Evolutionary conservation across 345 rosid genomes (phyloP).

Genomic region (Zanthoxylum bungeanum): DNA sequence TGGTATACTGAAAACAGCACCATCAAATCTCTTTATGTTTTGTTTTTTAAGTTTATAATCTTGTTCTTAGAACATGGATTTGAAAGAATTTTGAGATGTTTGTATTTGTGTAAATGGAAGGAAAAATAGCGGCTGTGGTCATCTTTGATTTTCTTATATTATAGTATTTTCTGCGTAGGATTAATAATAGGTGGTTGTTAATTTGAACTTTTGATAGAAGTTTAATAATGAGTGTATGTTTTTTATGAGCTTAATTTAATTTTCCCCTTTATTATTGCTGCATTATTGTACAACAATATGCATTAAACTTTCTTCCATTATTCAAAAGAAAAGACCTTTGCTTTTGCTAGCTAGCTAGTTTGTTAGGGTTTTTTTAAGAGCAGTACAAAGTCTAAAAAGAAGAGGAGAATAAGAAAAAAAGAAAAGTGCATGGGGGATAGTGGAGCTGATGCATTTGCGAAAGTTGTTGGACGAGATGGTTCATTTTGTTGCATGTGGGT

Average conservation of each 20-base stretch:
- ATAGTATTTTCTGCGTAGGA: conserved; percentile 8
- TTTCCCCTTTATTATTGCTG: not conserved
- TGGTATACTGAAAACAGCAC: conserved; percentile 8
- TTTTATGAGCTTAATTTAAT: conserved; percentile 7
- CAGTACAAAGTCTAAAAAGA: not conserved
- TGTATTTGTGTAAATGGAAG: conserved; percentile 20
- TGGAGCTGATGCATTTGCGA: conserved; percentile 24
- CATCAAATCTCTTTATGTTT: conserved; percentile 1
- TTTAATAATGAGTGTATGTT: conserved; percentile 16
- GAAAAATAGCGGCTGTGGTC: conserved; percentile 11
- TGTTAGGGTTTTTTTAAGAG: conserved; percentile 16
- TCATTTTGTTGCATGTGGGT: conserved; percentile 36
- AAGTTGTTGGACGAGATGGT: conserved; percentile 29
- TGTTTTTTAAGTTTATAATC: conserved; percentile 6
- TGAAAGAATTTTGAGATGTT: conserved; percentile 14
- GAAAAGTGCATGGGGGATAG: conserved; percentile 20
- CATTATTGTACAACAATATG: not conserved
- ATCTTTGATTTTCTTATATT: conserved; percentile 7
- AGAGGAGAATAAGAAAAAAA: not conserved
- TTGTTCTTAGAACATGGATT: not conserved
- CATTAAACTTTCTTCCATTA: not conserved
- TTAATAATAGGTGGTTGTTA: not conserved
- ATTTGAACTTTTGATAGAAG: conserved; percentile 5
- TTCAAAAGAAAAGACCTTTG: not conserved
- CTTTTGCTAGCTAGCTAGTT: not conserved